Conservation (phyloP, 2,329 filamentous ascomycete genomes). For the Ceratocystis eucalypticola region DNA sequence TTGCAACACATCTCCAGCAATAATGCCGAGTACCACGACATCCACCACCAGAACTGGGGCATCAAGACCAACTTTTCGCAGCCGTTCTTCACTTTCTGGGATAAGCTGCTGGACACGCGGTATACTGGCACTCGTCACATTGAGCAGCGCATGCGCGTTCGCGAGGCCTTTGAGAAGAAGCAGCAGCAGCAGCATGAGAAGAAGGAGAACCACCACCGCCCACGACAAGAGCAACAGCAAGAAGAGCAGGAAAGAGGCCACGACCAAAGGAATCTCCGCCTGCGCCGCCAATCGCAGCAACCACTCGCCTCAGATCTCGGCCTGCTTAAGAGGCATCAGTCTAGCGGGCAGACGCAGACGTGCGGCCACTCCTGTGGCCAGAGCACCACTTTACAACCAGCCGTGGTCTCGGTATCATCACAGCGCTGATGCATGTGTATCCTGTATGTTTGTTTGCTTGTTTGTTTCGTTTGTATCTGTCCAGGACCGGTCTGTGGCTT, state of each 20-base stretch:
- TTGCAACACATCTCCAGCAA: slow-evolving; percentile 85
- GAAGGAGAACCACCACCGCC: background rate
- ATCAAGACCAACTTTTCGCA: slow-evolving; percentile 93
- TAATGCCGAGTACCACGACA: slow-evolving; percentile 93
- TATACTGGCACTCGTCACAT: slow-evolving; percentile 53
- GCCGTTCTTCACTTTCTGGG: slow-evolving; percentile 94
- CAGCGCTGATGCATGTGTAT: background rate
- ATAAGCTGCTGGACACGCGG: slow-evolving; percentile 64
- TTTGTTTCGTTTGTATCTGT: slow-evolving; percentile 13
- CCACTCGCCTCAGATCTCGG: background rate
- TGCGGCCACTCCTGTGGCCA: background rate
- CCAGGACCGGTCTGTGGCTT: background rate
- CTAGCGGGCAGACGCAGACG: background rate
- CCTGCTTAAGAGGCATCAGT: background rate
- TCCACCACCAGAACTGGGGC: slow-evolving; percentile 97
- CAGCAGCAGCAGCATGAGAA: slow-evolving; percentile 4
- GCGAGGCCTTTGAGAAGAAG: slow-evolving; percentile 11
- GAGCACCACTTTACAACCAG: background rate
- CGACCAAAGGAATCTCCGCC: background rate
- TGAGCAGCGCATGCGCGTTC: slow-evolving; percentile 17
- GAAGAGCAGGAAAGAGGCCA: background rate
- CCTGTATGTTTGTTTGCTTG: background rate
- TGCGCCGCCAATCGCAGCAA: background rate
- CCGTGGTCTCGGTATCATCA: background rate
- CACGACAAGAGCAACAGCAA: background rate